Evolutionary conservation across 257 asterid species (phyloP).

Genomic region (Avicennia marina): DNA sequence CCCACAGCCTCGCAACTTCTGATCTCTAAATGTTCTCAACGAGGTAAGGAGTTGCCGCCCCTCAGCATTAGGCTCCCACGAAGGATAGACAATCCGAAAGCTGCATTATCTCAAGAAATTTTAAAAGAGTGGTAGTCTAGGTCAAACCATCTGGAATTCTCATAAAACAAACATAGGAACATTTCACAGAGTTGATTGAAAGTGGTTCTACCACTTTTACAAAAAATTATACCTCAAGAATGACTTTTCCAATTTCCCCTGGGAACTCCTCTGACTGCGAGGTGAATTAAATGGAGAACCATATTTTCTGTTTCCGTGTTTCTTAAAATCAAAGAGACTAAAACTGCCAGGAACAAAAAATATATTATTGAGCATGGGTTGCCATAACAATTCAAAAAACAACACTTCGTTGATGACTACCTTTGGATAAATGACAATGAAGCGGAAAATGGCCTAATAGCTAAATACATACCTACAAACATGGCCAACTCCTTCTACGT

Average conservation of each 20-base stretch:
- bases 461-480: constrained; percentile 77
- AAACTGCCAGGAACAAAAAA: constrained; percentile 47
- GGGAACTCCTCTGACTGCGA: constrained; percentile 70
- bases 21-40: constrained; percentile 62
- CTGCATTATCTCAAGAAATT: constrained; percentile 39
- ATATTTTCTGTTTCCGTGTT: constrained; percentile 74
- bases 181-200: too few species aligned
- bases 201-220: neutral
- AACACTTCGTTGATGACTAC: neutral
- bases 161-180: neutral
- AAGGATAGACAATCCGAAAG: constrained; percentile 69
- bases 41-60: constrained; percentile 76
- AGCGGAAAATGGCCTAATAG: neutral
- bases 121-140: neutral
- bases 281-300: constrained; percentile 67
- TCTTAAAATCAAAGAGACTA: constrained; percentile 76
- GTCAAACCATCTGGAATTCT: neutral
- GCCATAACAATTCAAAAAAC: neutral
- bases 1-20: constrained; percentile 48
- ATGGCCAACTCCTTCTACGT: constrained; percentile 93
- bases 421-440: constrained; percentile 9
- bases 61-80: constrained; percentile 71
- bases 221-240: constrained; percentile 60
- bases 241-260: constrained; percentile 98
- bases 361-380: neutral